These are phyloP conservation scores for Melaleuca quinquenervia DNA, from an alignment of 345 rosid genomes.

Conservation along the genomic window DNA sequence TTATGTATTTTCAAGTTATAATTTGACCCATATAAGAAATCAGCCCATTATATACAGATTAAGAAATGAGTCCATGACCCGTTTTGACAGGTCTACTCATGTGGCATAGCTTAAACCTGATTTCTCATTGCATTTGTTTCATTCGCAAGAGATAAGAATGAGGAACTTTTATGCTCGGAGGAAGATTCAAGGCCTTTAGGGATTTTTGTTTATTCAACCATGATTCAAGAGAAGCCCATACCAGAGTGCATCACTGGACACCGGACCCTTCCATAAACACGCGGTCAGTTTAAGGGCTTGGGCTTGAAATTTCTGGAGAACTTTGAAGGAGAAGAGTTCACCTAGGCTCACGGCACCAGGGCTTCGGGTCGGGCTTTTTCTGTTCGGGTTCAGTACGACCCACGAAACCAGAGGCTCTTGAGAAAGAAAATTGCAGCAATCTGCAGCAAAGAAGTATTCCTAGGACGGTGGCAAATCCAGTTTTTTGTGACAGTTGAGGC, in stretches of 20 bases:
- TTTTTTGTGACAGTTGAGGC: constrained; percentile 76
- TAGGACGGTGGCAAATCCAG: constrained; percentile 81
- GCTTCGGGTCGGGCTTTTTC: constrained; percentile 59
- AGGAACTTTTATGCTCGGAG: no score
- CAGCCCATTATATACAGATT: no score
- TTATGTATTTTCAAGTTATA: no score
- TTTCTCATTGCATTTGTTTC: not conserved
- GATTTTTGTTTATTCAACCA: no score
- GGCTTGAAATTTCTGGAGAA: constrained; percentile 57
- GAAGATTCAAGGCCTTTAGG: no score
- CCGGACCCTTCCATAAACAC: no score
- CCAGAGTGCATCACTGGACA: no score
- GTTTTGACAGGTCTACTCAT: not conserved
- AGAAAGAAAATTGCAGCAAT: constrained; percentile 51
- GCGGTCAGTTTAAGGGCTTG: constrained; percentile 33
- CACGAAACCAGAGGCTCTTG: constrained; percentile 50
- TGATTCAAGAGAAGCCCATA: no score
- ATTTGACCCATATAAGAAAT: no score
- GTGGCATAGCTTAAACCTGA: not conserved
- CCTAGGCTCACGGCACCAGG: constrained; percentile 75
- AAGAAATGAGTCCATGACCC: no score
- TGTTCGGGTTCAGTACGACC: constrained; percentile 37
- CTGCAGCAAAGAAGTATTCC: constrained; percentile 56
- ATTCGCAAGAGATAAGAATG: not conserved
- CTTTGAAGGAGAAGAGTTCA: constrained; percentile 75